Conservation (phyloP, 2,329 filamentous ascomycete species). For the Trichoderma pleuroti region DNA sequence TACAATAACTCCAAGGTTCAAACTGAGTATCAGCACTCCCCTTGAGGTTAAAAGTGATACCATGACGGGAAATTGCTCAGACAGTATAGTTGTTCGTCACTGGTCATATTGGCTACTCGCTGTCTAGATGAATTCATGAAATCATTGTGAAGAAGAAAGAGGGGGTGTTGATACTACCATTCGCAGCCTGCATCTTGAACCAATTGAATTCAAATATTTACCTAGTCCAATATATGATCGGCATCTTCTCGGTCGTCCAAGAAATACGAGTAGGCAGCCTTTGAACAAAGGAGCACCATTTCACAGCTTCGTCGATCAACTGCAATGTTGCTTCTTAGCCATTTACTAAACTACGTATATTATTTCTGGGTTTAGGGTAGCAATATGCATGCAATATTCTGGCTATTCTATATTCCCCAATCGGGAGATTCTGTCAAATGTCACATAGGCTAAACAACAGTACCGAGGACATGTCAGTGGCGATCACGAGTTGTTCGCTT, state of each 20-base stretch:
- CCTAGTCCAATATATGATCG: not conserved
- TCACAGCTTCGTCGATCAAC: not conserved
- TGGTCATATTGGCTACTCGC: not conserved
- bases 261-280: not conserved
- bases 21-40: not conserved
- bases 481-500: not conserved
- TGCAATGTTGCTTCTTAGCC: not conserved
- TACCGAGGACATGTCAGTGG: not conserved
- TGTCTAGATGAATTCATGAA: not conserved
- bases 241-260: not conserved
- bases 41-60: not conserved
- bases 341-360: not conserved
- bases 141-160: not conserved
- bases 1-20: not conserved
- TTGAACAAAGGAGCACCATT: not conserved
- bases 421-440: not conserved
- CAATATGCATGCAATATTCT: not conserved
- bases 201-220: not conserved
- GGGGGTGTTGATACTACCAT: not conserved
- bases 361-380: not conserved
- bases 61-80: not conserved
- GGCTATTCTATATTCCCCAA: not conserved
- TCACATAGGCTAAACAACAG: not conserved
- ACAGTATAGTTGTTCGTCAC: not conserved
- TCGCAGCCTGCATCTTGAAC: not conserved